These are phyloP conservation scores for Trichosporon sp. DNA, from an alignment of 1,284 basidiomycete genomes.

Conservation along the genomic window DNA sequence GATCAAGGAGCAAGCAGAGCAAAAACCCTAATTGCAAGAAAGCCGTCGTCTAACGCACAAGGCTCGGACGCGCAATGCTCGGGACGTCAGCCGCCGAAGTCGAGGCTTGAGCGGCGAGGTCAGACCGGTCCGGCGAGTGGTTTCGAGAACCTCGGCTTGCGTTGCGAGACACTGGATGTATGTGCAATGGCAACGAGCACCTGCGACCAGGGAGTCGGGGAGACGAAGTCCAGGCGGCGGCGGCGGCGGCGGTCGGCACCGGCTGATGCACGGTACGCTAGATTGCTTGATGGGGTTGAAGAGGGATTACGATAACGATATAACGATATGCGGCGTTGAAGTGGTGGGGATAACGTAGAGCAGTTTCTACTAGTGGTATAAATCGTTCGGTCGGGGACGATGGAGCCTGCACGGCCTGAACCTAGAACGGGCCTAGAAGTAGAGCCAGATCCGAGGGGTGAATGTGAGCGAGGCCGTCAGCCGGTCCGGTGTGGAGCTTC, in stretches of 20 bases:
- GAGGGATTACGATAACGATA: not conserved
- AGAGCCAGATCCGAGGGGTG: not conserved
- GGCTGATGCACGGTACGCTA: not conserved
- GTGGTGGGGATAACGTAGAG: not conserved
- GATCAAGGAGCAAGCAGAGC: not conserved
- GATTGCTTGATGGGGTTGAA: not conserved
- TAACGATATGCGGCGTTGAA: not conserved
- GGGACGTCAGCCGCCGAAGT: not conserved
- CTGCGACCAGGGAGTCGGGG: not conserved
- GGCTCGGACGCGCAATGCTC: not conserved
- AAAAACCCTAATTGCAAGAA: not conserved
- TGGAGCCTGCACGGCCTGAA: not conserved
- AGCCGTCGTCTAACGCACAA: not conserved
- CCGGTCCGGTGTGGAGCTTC: not conserved
- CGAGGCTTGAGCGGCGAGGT: not conserved
- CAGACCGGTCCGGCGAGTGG: not conserved
- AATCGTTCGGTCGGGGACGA: not conserved
- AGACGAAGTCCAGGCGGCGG: not conserved
- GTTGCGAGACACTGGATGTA: not conserved
- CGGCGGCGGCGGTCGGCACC: not conserved
- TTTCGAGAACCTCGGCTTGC: not conserved
- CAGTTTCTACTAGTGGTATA: conserved; percentile 1
- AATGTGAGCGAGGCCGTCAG: not conserved
- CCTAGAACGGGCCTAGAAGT: not conserved
- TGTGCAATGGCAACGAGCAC: not conserved